Conservation (phyloP, 148 eudicot genomes). For the Heliosperma pusillum region DNA sequence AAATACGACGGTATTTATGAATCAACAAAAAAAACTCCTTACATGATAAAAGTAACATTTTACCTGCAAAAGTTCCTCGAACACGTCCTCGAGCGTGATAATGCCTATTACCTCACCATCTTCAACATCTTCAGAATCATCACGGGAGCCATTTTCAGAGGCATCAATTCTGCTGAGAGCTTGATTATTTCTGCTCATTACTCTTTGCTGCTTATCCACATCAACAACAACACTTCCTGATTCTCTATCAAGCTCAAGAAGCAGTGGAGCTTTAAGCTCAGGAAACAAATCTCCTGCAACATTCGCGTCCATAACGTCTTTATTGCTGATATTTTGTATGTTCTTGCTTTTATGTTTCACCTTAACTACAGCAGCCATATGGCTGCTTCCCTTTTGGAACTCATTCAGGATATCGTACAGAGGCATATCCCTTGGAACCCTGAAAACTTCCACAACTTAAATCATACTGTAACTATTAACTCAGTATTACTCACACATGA, state of each 20-base stretch:
- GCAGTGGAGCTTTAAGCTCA: slow-evolving; percentile 49
- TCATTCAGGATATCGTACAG: slow-evolving; percentile 88
- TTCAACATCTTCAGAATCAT: slow-evolving; percentile 51
- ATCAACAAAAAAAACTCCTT: not conserved
- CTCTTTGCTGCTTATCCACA: slow-evolving; percentile 31
- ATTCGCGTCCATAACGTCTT: slow-evolving; percentile 28
- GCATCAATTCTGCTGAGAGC: slow-evolving; percentile 26
- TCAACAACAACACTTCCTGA: slow-evolving; percentile 37
- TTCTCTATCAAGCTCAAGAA: slow-evolving; percentile 36
- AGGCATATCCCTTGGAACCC: slow-evolving; percentile 93
- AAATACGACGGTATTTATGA: not conserved
- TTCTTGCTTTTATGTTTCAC: slow-evolving; percentile 44
- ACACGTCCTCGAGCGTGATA: slow-evolving; percentile 90
- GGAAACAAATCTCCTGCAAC: slow-evolving; percentile 25
- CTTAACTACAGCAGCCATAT: slow-evolving; percentile 95
- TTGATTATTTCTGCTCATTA: slow-evolving; percentile 22
- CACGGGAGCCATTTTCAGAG: slow-evolving; percentile 27
- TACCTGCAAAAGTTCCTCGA: slow-evolving; percentile 95
- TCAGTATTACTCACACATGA: not conserved
- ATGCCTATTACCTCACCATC: slow-evolving; percentile 89
- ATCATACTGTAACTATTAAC: slow-evolving; percentile 7
- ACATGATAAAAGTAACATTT: not conserved
- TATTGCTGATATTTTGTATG: slow-evolving; percentile 23
- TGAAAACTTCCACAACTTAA: slow-evolving; percentile 20
- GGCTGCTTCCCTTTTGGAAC: slow-evolving; percentile 93